phyloP scores from a whole-genome alignment of 2,329 filamentous ascomycete genomes.

The Periconia digitata region DNA sequence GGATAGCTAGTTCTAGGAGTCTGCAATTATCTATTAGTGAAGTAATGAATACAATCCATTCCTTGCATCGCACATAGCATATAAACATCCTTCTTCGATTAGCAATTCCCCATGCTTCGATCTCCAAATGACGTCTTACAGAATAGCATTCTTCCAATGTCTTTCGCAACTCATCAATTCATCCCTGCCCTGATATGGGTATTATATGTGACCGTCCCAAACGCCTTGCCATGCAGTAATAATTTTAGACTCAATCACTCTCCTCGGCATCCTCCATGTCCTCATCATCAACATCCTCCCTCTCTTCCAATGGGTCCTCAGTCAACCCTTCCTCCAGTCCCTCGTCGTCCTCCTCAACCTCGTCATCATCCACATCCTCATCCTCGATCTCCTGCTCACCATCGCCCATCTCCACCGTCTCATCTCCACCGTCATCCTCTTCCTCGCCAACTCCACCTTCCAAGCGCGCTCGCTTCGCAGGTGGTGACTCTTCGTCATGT shows the following conservation, averaged over 20 bases:
- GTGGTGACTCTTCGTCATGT: slow-evolving; percentile 47
- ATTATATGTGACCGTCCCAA: slow-evolving; percentile 10
- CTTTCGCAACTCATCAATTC: too few relatives aligned
- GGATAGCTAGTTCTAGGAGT: too few relatives aligned
- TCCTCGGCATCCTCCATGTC: slow-evolving; percentile 60
- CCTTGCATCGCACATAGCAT: too few relatives aligned
- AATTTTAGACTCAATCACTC: slow-evolving; percentile 31
- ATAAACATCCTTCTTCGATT: too few relatives aligned
- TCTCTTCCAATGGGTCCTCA: slow-evolving; percentile 48
- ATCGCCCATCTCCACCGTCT: slow-evolving; percentile 45
- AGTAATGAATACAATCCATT: too few relatives aligned
- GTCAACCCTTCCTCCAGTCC: slow-evolving; percentile 54
- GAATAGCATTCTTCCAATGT: too few relatives aligned
- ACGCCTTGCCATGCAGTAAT: slow-evolving; percentile 26
- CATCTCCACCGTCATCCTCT: slow-evolving; percentile 39
- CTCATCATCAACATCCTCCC: slow-evolving; percentile 49
- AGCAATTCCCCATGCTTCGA: too few relatives aligned
- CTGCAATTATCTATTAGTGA: too few relatives aligned
- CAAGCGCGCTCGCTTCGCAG: slow-evolving; percentile 53
- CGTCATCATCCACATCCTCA: slow-evolving; percentile 56
- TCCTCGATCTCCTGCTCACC: slow-evolving; percentile 50
- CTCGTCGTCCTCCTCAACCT: slow-evolving; percentile 57
- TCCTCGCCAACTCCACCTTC: slow-evolving; percentile 44
- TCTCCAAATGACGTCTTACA: too few relatives aligned
- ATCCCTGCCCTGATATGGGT: not conserved